Evolutionary conservation across 331 rosid species (phyloP).

Genomic region (Rhamnella rubrinervis): DNA sequence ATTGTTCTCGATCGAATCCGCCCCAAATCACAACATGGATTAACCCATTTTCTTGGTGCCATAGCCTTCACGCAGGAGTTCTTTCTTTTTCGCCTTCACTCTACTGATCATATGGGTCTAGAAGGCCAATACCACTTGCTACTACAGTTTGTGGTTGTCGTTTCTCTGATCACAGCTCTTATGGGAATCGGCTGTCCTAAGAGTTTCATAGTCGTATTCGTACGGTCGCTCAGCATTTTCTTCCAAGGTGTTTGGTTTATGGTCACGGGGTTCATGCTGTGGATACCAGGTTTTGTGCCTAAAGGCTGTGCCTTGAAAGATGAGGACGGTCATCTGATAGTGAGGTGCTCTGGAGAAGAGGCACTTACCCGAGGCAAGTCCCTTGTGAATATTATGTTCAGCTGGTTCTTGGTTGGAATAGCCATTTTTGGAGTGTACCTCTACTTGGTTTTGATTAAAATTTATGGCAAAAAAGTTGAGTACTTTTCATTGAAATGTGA

Average conservation of each 20-base stretch:
- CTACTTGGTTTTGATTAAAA: conserved; percentile 34
- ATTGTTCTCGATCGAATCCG: conserved; percentile 41
- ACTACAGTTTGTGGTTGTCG: conserved; percentile 44
- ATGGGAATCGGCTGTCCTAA: conserved; percentile 54
- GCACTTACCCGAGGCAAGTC: conserved; percentile 56
- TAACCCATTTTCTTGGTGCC: conserved; percentile 54
- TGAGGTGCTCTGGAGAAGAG: conserved; percentile 41
- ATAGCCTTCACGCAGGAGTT: conserved; percentile 66
- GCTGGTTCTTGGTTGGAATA: conserved; percentile 53
- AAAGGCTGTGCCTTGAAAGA: conserved; percentile 55
- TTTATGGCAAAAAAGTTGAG: conserved; percentile 34
- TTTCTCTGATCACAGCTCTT: conserved; percentile 46
- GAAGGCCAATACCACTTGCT: conserved; percentile 82
- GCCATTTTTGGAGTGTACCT: conserved; percentile 42
- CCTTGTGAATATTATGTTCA: conserved; percentile 57
- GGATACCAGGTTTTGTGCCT: conserved; percentile 47
- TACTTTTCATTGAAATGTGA: conserved; percentile 47
- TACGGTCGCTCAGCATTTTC: conserved; percentile 48
- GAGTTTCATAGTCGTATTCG: conserved; percentile 62
- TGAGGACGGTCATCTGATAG: conserved; percentile 49
- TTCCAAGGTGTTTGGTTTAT: conserved; percentile 77
- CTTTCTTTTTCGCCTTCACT: conserved; percentile 67
- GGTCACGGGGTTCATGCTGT: conserved; percentile 64
- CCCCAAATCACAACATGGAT: conserved; percentile 31
- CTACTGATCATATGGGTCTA: conserved; percentile 68